Base-by-base conservation (phyloP, 1,139 yeast genomes). In the Kurtzmaniella quercitrusa region DNA sequence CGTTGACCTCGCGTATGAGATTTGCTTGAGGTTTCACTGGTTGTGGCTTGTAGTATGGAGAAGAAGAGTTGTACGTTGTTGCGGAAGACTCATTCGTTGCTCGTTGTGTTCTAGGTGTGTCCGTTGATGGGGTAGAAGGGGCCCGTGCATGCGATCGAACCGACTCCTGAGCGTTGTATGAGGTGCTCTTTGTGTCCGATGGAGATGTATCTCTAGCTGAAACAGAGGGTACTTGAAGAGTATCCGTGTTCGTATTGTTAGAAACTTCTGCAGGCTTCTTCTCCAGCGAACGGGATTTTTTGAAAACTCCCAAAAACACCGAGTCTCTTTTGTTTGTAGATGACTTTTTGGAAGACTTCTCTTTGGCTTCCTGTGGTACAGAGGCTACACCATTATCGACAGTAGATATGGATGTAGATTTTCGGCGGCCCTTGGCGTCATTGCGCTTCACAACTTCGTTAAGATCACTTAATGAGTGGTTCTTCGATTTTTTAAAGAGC, bases 1-100 rank as follows among this genome's bases (percentile, higher is more conserved):
- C 71, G 19, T 60, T 59, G 3, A 66, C 66, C 50, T 66, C 73
- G 38, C 71, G 53, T 7, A 67, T 66, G 40, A 63, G 61, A 47
- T 66, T 62, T 17, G 60, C 56, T 38, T 63, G 58, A 3, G 57
- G 50, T 26, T 26, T 26, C 30, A 26, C 30, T 14, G 30, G 30
- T 9, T 12, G 14, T 11, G 30, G 30, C 42, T 45, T 56, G 4
- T 17, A 57, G 52, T 41, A 51, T 52, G 46, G 44, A 50, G 7
- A 7, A 12, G 21, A n/a, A 12, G 37, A 34, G 5, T 34, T 34
- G 14, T 34, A 19, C 2, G 37, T 34, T n/a, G 37, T 34, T 7
- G 26, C 37, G 8, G 26, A 19, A 5, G 26, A 19, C 20, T 34
- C 37, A 34, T 17, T 19, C 6, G 33, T 37, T 3, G 19, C 19